These are phyloP conservation scores for Cadophora gregata DNA, from an alignment of 2,329 filamentous ascomycete species.

Conservation along the genomic window DNA sequence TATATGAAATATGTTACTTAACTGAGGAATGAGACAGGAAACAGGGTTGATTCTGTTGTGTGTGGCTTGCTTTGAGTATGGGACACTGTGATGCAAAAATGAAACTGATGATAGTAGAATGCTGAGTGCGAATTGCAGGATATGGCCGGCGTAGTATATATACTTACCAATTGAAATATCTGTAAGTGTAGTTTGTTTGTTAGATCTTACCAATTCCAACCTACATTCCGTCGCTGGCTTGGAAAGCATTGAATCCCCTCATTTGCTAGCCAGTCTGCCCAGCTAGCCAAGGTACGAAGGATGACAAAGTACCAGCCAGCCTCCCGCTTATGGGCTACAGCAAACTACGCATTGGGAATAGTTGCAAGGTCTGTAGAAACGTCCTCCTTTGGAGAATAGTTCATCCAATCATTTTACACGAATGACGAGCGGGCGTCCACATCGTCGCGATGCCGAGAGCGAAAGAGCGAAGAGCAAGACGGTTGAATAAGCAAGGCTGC, in stretches of 20 bases:
- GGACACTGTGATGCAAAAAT: neutral
- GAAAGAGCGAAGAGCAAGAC: slow-evolving; percentile 18
- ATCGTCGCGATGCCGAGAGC: slow-evolving; percentile 19
- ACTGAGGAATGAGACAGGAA: neutral
- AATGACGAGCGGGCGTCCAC: neutral
- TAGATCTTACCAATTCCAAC: neutral
- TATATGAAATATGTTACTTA: neutral
- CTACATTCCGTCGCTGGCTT: neutral
- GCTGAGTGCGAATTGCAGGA: neutral
- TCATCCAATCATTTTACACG: neutral
- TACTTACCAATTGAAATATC: neutral
- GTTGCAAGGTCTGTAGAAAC: slow-evolving; percentile 1
- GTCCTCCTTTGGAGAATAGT: neutral
- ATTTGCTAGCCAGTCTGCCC: neutral
- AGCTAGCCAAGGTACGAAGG: neutral
- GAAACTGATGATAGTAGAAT: neutral
- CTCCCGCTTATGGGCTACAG: neutral
- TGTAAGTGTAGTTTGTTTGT: neutral
- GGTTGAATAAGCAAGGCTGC: slow-evolving; percentile 27
- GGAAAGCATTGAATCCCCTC: slow-evolving; percentile 8
- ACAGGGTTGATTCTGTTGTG: neutral
- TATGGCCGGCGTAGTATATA: neutral
- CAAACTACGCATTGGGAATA: slow-evolving; percentile 17
- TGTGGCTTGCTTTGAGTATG: neutral
- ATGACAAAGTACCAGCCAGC: slow-evolving; percentile 3